Conservation (phyloP, 139 green algal species). For the Microglena sp. region DNA sequence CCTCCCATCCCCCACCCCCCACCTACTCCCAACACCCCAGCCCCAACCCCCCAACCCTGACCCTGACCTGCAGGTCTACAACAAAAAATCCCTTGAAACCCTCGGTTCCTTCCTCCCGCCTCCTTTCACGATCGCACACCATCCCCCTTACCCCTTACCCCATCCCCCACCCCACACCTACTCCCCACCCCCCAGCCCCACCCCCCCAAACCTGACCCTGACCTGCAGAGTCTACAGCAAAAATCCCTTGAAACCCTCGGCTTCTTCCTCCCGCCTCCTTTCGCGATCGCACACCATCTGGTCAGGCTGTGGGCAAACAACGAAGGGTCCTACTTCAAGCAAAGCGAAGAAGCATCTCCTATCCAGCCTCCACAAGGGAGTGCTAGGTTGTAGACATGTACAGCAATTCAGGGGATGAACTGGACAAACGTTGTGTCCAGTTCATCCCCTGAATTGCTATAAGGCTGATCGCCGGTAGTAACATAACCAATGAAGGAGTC, state of each 20-base stretch:
- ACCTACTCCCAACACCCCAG: no score
- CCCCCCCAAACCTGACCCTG: background rate
- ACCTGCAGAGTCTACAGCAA: background rate
- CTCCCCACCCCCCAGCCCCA: background rate
- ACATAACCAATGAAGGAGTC: no score
- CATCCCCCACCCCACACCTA: background rate
- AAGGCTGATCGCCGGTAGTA: no score
- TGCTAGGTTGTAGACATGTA: no score
- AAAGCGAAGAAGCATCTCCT: no score
- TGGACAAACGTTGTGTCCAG: no score
- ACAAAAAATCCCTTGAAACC: background rate
- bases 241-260: constrained; percentile 28
- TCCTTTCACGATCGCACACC: background rate
- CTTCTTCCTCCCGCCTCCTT: constrained; percentile 66
- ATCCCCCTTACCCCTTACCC: background rate
- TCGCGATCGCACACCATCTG: constrained; percentile 73
- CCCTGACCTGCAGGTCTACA: background rate
- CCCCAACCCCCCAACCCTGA: no score
- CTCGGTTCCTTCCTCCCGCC: background rate
- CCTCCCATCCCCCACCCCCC: background rate
- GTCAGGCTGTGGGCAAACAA: constrained; percentile 50
- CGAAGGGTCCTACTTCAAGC: no score
- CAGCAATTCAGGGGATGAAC: no score
- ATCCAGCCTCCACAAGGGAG: no score
- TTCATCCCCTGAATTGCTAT: no score